phyloP scores from a whole-genome alignment of 208 protist genomes.

The Leishmania arabica region DNA sequence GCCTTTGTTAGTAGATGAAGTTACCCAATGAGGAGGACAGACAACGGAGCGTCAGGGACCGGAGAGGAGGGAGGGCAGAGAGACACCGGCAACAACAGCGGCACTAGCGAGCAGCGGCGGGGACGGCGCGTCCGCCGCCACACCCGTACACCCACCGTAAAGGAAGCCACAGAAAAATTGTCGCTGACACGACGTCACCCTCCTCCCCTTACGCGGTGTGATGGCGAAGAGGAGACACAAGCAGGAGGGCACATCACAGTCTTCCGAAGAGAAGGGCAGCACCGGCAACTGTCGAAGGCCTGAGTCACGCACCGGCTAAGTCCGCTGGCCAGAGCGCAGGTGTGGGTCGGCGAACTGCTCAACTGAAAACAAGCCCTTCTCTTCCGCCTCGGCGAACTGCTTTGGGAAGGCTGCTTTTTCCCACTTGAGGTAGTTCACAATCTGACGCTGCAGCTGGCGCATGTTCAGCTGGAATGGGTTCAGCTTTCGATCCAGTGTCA shows the following conservation, averaged over 20 bases:
- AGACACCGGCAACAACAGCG: neutral
- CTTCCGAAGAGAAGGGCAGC: neutral
- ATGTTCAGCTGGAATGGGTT: slow-evolving; percentile 89
- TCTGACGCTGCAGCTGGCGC: slow-evolving; percentile 82
- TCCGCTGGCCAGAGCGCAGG: slow-evolving; percentile 41
- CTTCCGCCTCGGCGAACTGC: slow-evolving; percentile 71
- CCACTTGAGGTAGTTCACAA: slow-evolving; percentile 83
- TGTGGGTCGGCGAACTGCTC: slow-evolving; percentile 60
- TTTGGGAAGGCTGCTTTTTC: slow-evolving; percentile 78
- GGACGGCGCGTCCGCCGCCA: neutral
- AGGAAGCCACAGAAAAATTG: neutral
- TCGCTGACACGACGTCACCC: no score
- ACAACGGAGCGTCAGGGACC: neutral
- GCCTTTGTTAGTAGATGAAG: neutral
- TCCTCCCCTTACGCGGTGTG: neutral
- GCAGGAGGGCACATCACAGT: neutral
- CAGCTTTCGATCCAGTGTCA: slow-evolving; percentile 78
- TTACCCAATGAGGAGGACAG: neutral
- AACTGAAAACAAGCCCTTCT: slow-evolving; percentile 76
- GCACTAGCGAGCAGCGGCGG: neutral
- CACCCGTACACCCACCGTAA: neutral
- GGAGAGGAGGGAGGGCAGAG: neutral
- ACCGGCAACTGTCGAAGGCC: neutral
- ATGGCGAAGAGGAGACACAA: neutral
- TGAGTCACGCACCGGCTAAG: neutral